Conservation (phyloP, 495 filamentous ascomycete genomes). For the Articulospora tetracladia region DNA sequence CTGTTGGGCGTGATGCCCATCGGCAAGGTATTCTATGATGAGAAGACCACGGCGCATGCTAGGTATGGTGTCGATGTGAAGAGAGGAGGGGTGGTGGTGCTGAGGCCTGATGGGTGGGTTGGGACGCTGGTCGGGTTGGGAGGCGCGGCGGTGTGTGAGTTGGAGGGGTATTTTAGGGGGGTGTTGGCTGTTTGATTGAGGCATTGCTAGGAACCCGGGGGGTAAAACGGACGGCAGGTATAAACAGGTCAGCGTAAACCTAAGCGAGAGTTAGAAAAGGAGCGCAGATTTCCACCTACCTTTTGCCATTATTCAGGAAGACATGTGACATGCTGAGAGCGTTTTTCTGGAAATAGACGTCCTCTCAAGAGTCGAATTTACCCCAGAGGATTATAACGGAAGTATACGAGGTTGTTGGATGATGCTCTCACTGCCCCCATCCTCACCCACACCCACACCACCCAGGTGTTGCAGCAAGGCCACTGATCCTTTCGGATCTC, state of each 20-base stretch:
- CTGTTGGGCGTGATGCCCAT: slow-evolving; percentile 31
- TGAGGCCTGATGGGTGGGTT: slow-evolving; percentile 45
- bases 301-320: background rate
- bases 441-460: background rate
- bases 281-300: background rate
- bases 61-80: slow-evolving; percentile 32
- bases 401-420: background rate
- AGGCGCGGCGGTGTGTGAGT: slow-evolving; percentile 14
- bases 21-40: slow-evolving; percentile 37
- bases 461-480: background rate
- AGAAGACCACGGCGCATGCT: slow-evolving; percentile 27
- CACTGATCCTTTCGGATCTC: background rate
- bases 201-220: background rate
- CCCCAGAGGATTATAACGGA: background rate
- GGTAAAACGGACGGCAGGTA: too few relatives aligned
- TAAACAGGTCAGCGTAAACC: too few relatives aligned
- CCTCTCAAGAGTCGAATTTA: background rate
- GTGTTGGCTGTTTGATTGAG: slow-evolving; percentile 1
- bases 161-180: slow-evolving; percentile 31
- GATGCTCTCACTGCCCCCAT: too few relatives aligned
- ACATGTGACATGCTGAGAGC: too few relatives aligned
- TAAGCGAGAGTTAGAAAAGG: too few relatives aligned
- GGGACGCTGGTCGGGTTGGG: slow-evolving; percentile 28
- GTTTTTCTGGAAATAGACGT: background rate
- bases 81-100: slow-evolving; percentile 33